Evolutionary conservation across 2,329 filamentous ascomycete genomes (phyloP), one percentile per base, ranked within the genome.

Genomic region (Alternaria postmessia): DNA sequence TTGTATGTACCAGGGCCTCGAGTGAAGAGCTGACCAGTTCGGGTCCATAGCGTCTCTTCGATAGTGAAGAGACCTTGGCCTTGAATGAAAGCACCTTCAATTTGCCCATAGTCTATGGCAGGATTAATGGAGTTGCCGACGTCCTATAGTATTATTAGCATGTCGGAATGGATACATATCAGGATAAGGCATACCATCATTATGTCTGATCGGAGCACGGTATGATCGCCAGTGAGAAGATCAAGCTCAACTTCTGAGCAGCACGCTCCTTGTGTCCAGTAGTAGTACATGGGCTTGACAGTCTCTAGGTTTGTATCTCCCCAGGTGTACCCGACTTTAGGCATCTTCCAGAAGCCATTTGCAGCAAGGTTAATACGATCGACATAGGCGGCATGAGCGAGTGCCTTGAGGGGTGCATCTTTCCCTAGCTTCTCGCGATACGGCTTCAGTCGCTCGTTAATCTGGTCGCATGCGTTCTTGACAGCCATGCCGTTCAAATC

Each of bases 321-420:
- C 94, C 94, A 99, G 0, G 87, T 87, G 73, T 97, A 98, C 1
- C 94, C 95, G 65, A 99, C 96, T 64, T 96, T 93, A 0, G 95
- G 95, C 6, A 95, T 98, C 77, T 94, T 95, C 86, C 97, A 99
- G 81, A 95, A 97, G 0, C 94, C 94, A 69, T 97, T 95, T 1
- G 94, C 94, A 12, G 92, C 94, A 8, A 99, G 88, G 71, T 98
- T 98, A 66, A 97, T 92, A 4, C 94, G 90, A 75, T 97, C 94
- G 69, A 96, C 92, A 82, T 98, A 99, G 1, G 94, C 94, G 0
- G 93, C 91, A 70, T 94, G 91, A 0, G 93, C 94, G 11, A 99
- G 82, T 7, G 94, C 86, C 72, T 93, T 92, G 90, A 98, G 92
- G 0, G 88, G 86, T 0, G 93, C 92, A 5, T 87, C 82, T 0